phyloP scores from a whole-genome alignment of 1,139 yeast species.

The Hansenula sp. region DNA sequence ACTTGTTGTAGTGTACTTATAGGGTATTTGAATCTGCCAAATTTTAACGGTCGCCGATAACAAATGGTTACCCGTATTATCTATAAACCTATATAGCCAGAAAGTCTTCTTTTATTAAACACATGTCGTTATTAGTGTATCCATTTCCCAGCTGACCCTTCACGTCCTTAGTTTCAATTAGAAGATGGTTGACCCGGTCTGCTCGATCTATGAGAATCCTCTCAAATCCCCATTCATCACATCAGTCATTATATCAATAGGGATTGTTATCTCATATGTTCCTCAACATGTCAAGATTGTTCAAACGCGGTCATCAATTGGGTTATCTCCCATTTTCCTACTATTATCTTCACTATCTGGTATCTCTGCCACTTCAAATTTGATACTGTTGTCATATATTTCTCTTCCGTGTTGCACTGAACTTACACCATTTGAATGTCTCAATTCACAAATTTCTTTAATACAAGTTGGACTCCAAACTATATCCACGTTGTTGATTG shows the following conservation, averaged over 20 bases:
- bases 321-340: constrained; percentile 70
- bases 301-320: constrained; percentile 64
- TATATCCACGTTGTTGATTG: constrained; percentile 55
- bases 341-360: constrained; percentile 73
- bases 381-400: constrained; percentile 52
- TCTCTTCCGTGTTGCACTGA: constrained; percentile 51
- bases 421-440: constrained; percentile 52
- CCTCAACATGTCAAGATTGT: constrained; percentile 72
- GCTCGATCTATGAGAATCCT: constrained; percentile 14
- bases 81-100: no score
- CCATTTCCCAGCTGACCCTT: no score
- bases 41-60: no score
- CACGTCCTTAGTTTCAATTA: no score
- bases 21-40: background rate
- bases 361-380: constrained; percentile 63
- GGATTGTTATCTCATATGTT: constrained; percentile 67
- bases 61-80: no score
- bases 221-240: constrained; percentile 12
- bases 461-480: constrained; percentile 70
- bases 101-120: no score
- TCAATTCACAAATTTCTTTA: constrained; percentile 64
- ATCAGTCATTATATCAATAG: constrained; percentile 35
- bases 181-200: background rate
- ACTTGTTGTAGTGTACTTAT: no score
- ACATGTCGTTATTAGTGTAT: no score